Percentiles rank a stretch among this genome's conserved stretches.
These are phyloP conservation scores for Dictyostelium capitatum DNA, from an alignment of 78 protist species.

Conservation along the genomic window DNA sequence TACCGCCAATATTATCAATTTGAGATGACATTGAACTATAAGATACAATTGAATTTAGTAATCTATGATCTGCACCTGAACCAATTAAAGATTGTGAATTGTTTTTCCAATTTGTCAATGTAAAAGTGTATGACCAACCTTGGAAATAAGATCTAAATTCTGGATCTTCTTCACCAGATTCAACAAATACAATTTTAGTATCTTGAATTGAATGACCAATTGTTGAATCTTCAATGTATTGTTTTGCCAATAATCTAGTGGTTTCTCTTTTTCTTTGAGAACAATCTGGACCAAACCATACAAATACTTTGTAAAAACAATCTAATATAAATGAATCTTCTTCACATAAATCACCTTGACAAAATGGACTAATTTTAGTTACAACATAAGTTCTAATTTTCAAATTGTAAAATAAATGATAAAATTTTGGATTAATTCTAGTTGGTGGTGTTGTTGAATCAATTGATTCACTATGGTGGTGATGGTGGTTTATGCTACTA, in stretches of 20 bases:
- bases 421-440: not conserved
- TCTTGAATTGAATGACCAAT: not conserved
- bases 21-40: constrained; percentile 15
- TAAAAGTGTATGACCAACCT: constrained; percentile 37
- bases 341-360: constrained; percentile 66
- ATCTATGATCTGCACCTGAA: constrained; percentile 50
- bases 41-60: constrained; percentile 39
- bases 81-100: constrained; percentile 59
- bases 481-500: no score
- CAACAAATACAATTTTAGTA: not conserved
- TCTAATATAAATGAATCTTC: constrained; percentile 70
- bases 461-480: not conserved
- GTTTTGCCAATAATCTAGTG: constrained; percentile 16
- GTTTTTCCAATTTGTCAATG: not conserved
- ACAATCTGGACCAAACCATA: constrained; percentile 72
- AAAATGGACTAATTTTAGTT: constrained; percentile 32
- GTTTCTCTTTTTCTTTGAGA: constrained; percentile 56
- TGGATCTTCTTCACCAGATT: constrained; percentile 3
- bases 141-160: constrained; percentile 55
- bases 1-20: not conserved
- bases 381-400: constrained; percentile 34
- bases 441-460: no score
- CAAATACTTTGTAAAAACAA: constrained; percentile 8
- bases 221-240: constrained; percentile 39
- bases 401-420: constrained; percentile 43